These are phyloP conservation scores for Fulvia fulva DNA, from an alignment of 2,329 filamentous ascomycete genomes.

Conservation along the genomic window DNA sequence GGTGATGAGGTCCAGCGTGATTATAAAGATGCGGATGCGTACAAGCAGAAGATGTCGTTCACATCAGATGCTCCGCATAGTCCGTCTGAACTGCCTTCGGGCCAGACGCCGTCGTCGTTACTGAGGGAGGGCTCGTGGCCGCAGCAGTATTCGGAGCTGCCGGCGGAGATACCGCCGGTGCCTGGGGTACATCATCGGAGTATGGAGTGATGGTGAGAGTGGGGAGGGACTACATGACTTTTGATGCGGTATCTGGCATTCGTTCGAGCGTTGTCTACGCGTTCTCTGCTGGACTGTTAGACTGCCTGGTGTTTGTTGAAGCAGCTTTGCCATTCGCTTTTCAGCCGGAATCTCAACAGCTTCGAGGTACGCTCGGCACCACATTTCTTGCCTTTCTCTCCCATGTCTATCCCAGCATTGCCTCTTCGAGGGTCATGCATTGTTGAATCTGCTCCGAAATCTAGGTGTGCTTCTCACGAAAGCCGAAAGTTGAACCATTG, in stretches of 20 bases:
- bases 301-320: too few relatives aligned
- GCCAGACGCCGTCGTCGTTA: background rate
- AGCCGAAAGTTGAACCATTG: conserved; percentile 12
- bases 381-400: too few relatives aligned
- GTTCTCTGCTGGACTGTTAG: too few relatives aligned
- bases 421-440: too few relatives aligned
- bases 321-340: too few relatives aligned
- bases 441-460: too few relatives aligned
- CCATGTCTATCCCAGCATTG: too few relatives aligned
- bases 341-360: too few relatives aligned
- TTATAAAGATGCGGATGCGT: background rate
- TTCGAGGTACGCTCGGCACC: too few relatives aligned
- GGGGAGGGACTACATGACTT: too few relatives aligned
- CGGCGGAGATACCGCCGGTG: background rate
- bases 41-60: background rate
- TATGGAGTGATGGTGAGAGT: background rate
- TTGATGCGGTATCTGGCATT: too few relatives aligned
- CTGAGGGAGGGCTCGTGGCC: background rate
- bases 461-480: conserved; percentile 1
- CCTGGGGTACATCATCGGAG: background rate
- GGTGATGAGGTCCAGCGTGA: background rate
- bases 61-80: background rate
- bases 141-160: background rate
- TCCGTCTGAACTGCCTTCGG: background rate
- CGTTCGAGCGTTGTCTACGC: too few relatives aligned